Evolutionary conservation across 2,329 filamentous ascomycete species (phyloP).

Genomic region (Pseudofabraea citricarpa): DNA sequence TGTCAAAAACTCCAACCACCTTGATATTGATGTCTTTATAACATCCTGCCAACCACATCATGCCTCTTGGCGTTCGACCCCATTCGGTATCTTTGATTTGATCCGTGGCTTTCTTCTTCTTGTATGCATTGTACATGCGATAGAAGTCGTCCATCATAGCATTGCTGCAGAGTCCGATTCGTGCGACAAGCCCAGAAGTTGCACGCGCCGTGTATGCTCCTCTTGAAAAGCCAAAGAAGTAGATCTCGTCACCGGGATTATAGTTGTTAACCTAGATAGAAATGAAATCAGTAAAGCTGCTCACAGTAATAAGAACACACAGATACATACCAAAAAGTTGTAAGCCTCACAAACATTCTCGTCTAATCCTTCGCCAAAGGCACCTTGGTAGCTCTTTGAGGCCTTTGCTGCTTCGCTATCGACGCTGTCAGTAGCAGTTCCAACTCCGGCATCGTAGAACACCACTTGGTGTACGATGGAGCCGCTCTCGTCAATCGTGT

Average conservation of each 20-base stretch:
- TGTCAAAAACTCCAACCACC: conserved; percentile 41
- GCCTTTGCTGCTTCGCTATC: not conserved
- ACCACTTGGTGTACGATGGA: conserved; percentile 4
- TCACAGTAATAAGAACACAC: conserved; percentile 5
- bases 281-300: conserved; percentile 5
- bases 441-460: conserved; percentile 7
- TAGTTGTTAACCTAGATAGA: conserved; percentile 30
- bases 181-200: conserved; percentile 25
- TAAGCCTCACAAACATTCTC: conserved; percentile 24
- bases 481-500: not conserved
- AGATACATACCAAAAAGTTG: conserved; percentile 31
- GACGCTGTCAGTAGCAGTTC: conserved; percentile 1
- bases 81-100: not conserved
- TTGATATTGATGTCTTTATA: conserved; percentile 29
- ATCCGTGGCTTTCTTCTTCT: not conserved
- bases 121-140: conserved; percentile 6
- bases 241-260: conserved; percentile 26
- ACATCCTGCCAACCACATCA: not conserved
- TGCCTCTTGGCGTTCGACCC: not conserved
- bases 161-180: conserved; percentile 33
- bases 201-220: conserved; percentile 33
- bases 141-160: conserved; percentile 34
- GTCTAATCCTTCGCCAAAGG: conserved; percentile 8
- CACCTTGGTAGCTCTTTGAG: conserved; percentile 4
- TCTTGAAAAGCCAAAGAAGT: conserved; percentile 32